Percentiles rank a stretch among this genome's conserved stretches.
These are phyloP conservation scores for Myrmaecium sp. DNA, from an alignment of 2,329 filamentous ascomycete species.

Conservation along the genomic window DNA sequence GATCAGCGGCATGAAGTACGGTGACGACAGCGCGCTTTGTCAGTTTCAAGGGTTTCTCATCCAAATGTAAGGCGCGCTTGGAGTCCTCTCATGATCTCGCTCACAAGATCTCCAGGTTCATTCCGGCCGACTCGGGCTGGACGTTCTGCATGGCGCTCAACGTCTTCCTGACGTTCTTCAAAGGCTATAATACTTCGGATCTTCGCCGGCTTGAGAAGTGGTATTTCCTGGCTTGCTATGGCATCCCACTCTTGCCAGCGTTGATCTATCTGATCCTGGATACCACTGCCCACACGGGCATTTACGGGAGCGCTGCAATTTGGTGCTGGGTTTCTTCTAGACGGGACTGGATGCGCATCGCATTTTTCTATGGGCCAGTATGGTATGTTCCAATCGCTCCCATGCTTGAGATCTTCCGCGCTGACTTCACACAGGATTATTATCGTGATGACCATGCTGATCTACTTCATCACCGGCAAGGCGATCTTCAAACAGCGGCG, in stretches of 20 bases:
- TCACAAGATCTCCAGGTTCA: constrained; percentile 40
- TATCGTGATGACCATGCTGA: constrained; percentile 43
- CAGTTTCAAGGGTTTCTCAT: constrained; percentile 66
- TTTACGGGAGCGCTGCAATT: constrained; percentile 60
- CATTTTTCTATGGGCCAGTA: constrained; percentile 56
- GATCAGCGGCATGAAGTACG: constrained; percentile 34
- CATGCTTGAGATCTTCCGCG: not conserved
- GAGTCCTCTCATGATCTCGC: constrained; percentile 1
- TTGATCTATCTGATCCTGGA: constrained; percentile 50
- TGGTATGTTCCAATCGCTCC: constrained; percentile 43
- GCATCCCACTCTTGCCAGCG: constrained; percentile 52
- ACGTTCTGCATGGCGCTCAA: constrained; percentile 71
- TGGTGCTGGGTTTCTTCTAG: constrained; percentile 63
- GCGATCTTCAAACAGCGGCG: constrained; percentile 50
- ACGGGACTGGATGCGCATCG: constrained; percentile 58
- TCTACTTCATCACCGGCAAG: constrained; percentile 49
- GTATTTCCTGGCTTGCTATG: constrained; percentile 56
- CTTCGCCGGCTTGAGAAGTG: constrained; percentile 52
- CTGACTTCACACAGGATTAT: constrained; percentile 24
- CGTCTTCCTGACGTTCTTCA: constrained; percentile 67
- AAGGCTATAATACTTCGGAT: constrained; percentile 47
- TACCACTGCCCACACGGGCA: constrained; percentile 32
- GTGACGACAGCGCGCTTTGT: constrained; percentile 42
- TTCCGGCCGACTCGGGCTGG: constrained; percentile 61
- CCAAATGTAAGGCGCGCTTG: constrained; percentile 50